A percentile compares a stretch with the other conserved stretches of the same genome.
phyloP scores from a whole-genome alignment of 257 asterid genomes.

The Solanum piurae region DNA sequence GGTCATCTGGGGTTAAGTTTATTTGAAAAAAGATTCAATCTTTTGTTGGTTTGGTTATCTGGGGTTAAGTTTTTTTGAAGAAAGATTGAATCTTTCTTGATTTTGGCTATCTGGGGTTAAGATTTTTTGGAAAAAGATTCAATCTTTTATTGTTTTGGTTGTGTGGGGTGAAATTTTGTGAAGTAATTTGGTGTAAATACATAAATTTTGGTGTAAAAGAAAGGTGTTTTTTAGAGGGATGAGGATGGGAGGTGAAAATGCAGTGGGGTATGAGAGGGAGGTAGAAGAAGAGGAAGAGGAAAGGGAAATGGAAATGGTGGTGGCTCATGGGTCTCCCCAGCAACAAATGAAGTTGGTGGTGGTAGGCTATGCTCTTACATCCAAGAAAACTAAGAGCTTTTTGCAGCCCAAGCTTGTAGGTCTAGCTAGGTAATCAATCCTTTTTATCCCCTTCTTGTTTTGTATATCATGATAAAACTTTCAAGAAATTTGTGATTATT shows the following conservation, averaged over 20 bases:
- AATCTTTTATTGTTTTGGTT: neutral
- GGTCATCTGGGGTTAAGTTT: neutral
- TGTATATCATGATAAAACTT: neutral
- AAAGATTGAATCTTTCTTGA: neutral
- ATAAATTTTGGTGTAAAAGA: neutral
- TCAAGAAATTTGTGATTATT: neutral
- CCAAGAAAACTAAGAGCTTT: slow-evolving; percentile 85
- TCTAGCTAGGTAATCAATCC: slow-evolving; percentile 52
- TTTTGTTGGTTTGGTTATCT: neutral
- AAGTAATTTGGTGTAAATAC: neutral
- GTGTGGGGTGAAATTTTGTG: neutral
- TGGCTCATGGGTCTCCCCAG: slow-evolving; percentile 11
- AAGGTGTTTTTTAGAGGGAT: neutral
- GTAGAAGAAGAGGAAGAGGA: slow-evolving; percentile 11
- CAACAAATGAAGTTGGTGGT: neutral
- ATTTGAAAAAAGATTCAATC: neutral
- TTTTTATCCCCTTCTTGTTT: neutral
- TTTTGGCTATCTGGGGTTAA: neutral
- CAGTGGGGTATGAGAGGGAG: neutral
- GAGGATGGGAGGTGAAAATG: neutral
- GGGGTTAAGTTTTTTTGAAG: neutral
- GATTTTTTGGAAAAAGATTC: neutral
- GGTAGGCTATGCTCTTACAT: slow-evolving; percentile 90
- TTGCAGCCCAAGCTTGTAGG: slow-evolving; percentile 81
- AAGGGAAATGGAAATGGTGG: slow-evolving; percentile 21